phyloP scores from a whole-genome alignment of 768 basidiomycete species.

The Tubosaeta sp. region DNA sequence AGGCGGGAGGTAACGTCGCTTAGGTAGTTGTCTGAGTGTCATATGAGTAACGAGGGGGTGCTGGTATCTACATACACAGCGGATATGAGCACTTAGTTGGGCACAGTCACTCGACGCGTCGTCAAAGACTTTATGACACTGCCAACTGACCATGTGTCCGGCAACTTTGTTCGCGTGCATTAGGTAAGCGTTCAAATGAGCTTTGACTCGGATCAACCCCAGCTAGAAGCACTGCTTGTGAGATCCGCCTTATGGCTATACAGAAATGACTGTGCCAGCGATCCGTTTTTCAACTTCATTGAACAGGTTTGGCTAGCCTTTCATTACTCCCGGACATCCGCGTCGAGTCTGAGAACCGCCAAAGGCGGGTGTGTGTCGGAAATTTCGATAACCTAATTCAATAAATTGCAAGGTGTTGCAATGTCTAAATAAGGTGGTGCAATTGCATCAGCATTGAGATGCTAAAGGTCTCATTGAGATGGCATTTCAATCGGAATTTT shows the following conservation, averaged over 20 bases:
- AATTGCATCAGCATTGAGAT: too few relatives aligned
- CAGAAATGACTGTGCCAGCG: background rate
- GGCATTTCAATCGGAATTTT: too few relatives aligned
- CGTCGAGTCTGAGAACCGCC: background rate
- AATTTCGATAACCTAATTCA: too few relatives aligned
- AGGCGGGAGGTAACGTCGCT: constrained; percentile 5
- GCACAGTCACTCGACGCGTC: too few relatives aligned
- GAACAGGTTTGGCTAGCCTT: background rate
- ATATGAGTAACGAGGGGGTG: background rate
- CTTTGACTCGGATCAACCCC: background rate
- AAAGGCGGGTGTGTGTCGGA: too few relatives aligned
- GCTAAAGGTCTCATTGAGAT: too few relatives aligned
- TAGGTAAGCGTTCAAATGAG: background rate
- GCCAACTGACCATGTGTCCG: too few relatives aligned
- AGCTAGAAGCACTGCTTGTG: background rate
- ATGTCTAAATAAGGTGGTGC: too few relatives aligned
- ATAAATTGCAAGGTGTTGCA: too few relatives aligned
- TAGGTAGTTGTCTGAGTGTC: background rate
- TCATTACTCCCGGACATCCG: background rate
- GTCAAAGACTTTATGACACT: too few relatives aligned
- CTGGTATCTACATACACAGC: background rate
- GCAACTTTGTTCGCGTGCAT: background rate
- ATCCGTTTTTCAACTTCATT: background rate
- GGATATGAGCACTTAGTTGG: background rate
- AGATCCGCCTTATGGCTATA: background rate